A percentile compares a stretch with the other conserved stretches of the same genome.
phyloP scores from a whole-genome alignment of 2,329 filamentous ascomycete genomes.

The Cladosporium velox region DNA sequence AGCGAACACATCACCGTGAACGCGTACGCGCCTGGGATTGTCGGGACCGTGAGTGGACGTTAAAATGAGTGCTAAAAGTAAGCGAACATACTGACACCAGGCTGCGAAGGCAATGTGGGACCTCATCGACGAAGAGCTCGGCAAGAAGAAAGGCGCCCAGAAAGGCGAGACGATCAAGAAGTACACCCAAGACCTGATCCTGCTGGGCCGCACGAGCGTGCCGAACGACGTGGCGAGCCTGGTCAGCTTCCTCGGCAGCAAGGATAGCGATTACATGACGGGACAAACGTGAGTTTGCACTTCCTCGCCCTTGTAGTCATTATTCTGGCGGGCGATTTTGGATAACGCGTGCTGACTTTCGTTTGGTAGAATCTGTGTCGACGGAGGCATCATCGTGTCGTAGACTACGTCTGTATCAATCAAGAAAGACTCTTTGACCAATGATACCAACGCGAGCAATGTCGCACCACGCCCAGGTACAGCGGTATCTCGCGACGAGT shows the following conservation, averaged over 20 bases:
- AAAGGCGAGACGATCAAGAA: slow-evolving; percentile 54
- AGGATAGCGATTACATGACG: slow-evolving; percentile 65
- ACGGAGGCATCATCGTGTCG: slow-evolving; percentile 17
- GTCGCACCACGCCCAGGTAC: neutral
- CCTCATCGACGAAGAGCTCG: slow-evolving; percentile 62
- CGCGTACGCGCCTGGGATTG: slow-evolving; percentile 67
- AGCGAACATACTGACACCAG: neutral
- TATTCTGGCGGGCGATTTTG: neutral
- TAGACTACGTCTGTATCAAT: neutral
- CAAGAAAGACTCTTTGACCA: neutral
- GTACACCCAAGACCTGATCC: slow-evolving; percentile 56
- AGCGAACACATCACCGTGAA: slow-evolving; percentile 66
- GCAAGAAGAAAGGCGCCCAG: slow-evolving; percentile 51
- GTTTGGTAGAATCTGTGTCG: slow-evolving; percentile 12
- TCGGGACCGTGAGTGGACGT: slow-evolving; percentile 42
- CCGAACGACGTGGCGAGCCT: slow-evolving; percentile 64
- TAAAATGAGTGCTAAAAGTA: no score
- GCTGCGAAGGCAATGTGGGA: slow-evolving; percentile 64
- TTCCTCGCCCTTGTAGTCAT: no score
- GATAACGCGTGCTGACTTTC: neutral
- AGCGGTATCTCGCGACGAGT: neutral
- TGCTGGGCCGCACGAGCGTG: slow-evolving; percentile 59
- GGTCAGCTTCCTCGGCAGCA: slow-evolving; percentile 62
- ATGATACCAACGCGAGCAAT: neutral
- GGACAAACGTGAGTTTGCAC: slow-evolving; percentile 60